A percentile compares a stretch with the other conserved stretches of the same genome.
Evolutionary conservation across 2,329 filamentous ascomycete species (phyloP).

Genomic region (Colletotrichum caudatum): DNA sequence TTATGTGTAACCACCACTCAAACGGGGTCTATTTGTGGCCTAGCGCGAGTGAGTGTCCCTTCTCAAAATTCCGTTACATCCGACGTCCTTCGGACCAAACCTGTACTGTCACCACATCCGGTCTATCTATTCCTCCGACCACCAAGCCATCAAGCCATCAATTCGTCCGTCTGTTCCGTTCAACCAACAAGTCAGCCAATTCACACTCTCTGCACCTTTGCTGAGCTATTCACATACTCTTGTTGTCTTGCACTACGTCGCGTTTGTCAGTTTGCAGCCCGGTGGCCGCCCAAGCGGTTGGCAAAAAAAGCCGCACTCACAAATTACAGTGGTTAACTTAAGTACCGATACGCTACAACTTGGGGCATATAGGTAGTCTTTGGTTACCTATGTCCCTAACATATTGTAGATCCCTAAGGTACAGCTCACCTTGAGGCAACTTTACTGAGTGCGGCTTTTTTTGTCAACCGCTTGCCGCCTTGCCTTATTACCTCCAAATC

Average conservation of each 20-base stretch:
- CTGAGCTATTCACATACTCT: not conserved
- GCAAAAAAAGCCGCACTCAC: too few species aligned
- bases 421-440: too few species aligned
- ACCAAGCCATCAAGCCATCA: not conserved
- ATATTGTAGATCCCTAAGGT: too few species aligned
- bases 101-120: not conserved
- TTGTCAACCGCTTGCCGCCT: too few species aligned
- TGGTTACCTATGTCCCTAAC: too few species aligned
- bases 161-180: not conserved
- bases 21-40: slow-evolving; percentile 1
- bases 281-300: too few species aligned
- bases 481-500: not conserved
- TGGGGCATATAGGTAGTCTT: too few species aligned
- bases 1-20: slow-evolving; percentile 24
- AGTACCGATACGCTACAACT: too few species aligned
- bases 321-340: too few species aligned
- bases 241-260: not conserved
- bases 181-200: not conserved
- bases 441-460: too few species aligned
- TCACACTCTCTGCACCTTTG: not conserved
- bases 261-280: not conserved
- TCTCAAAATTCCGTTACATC: not conserved
- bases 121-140: too few species aligned
- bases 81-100: not conserved
- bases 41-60: not conserved